phyloP scores from a whole-genome alignment of 202 grass and related monocot genomes.

The Schoenoplectus tabernaemontani region DNA sequence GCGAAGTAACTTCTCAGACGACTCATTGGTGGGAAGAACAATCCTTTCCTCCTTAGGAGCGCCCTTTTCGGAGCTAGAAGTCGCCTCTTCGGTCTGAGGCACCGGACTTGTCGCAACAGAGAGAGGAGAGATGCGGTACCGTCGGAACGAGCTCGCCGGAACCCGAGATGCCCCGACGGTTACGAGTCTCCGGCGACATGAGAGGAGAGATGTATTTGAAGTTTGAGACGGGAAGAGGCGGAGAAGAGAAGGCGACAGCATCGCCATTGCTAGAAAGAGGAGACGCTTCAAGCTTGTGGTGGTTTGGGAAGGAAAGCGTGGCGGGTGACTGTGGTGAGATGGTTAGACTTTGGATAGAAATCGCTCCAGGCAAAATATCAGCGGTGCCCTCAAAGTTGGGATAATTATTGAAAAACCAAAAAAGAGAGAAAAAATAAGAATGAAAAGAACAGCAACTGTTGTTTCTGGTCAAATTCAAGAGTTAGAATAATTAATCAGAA shows the following conservation, averaged over 20 bases:
- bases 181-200: not conserved
- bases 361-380: not conserved
- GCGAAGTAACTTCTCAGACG: slow-evolving; percentile 57
- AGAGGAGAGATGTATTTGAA: slow-evolving; percentile 2
- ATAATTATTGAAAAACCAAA: not conserved
- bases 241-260: slow-evolving; percentile 34
- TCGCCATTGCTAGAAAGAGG: slow-evolving; percentile 37
- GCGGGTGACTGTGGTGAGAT: not conserved
- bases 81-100: slow-evolving; percentile 16
- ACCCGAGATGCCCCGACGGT: not conserved
- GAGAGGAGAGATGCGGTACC: not conserved
- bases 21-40: slow-evolving; percentile 79
- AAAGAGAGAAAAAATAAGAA: not conserved
- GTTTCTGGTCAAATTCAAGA: no score
- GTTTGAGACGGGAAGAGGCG: slow-evolving; percentile 21
- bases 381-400: not conserved
- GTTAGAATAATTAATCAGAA: no score
- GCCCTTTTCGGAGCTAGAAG: not conserved
- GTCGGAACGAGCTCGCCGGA: not conserved
- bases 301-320: not conserved
- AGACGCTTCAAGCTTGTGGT: not conserved
- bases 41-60: slow-evolving; percentile 26
- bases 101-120: slow-evolving; percentile 5
- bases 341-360: not conserved
- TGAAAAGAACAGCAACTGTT: no score